These are phyloP conservation scores for Clarireedia paspali DNA, from an alignment of 2,329 filamentous ascomycete species.

Conservation along the genomic window DNA sequence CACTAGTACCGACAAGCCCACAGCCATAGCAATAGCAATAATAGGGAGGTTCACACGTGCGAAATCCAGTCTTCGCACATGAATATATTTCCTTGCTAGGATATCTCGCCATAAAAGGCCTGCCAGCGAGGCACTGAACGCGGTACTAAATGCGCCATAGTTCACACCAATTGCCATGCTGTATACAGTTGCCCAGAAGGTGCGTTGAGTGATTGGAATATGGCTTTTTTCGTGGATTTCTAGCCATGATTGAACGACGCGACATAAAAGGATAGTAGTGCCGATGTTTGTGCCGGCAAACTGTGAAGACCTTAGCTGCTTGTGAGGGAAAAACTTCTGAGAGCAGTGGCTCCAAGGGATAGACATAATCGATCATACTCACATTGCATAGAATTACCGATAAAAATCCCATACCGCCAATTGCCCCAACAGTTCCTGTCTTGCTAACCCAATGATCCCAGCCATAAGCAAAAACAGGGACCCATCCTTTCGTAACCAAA, in stretches of 20 bases:
- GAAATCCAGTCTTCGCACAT: slow-evolving; percentile 56
- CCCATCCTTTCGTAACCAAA: slow-evolving; percentile 67
- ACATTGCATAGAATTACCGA: slow-evolving; percentile 67
- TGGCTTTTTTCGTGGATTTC: slow-evolving; percentile 44
- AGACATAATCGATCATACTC: slow-evolving; percentile 30
- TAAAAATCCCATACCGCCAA: slow-evolving; percentile 67
- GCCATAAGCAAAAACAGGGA: slow-evolving; percentile 62
- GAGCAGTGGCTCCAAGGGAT: background rate
- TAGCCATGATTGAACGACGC: slow-evolving; percentile 63
- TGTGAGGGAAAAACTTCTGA: background rate
- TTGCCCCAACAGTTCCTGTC: slow-evolving; percentile 59
- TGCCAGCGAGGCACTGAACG: slow-evolving; percentile 64
- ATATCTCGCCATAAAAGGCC: slow-evolving; percentile 69
- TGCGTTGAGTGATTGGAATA: slow-evolving; percentile 50
- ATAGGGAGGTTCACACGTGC: slow-evolving; percentile 63
- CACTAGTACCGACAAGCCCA: slow-evolving; percentile 53
- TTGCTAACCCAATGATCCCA: slow-evolving; percentile 67
- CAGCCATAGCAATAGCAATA: slow-evolving; percentile 59
- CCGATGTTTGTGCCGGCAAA: slow-evolving; percentile 74
- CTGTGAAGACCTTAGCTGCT: slow-evolving; percentile 33
- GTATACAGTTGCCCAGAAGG: slow-evolving; percentile 68
- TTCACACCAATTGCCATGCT: slow-evolving; percentile 69
- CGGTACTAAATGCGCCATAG: slow-evolving; percentile 65
- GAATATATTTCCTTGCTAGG: slow-evolving; percentile 58
- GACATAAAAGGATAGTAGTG: slow-evolving; percentile 64